phyloP scores from a whole-genome alignment of 2,329 filamentous ascomycete species.

The Aspergillus sp. region DNA sequence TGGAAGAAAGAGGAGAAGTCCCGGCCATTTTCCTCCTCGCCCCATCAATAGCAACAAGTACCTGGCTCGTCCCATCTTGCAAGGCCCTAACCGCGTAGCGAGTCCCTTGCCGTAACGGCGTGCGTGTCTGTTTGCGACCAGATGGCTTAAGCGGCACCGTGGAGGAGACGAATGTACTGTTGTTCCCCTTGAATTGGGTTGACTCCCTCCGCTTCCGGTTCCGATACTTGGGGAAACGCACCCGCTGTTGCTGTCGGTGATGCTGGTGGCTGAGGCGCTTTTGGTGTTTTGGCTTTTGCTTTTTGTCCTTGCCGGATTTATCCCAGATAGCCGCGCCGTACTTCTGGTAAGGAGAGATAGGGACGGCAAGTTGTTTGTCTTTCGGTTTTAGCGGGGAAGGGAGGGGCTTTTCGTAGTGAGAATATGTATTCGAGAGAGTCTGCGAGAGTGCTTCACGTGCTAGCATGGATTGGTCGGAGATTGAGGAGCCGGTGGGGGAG shows the following conservation, averaged over 20 bases:
- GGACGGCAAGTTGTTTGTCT: conserved; percentile 32
- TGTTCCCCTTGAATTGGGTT: neutral
- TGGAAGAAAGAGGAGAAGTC: neutral
- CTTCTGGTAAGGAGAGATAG: conserved; percentile 37
- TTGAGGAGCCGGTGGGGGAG: conserved; percentile 14
- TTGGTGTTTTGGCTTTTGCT: too few species aligned
- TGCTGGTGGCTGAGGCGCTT: conserved; percentile 23
- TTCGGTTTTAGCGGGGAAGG: neutral
- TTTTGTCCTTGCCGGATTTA: conserved; percentile 25
- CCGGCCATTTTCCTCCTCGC: conserved; percentile 34
- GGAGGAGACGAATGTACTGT: conserved; percentile 2
- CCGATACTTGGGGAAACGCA: conserved; percentile 22
- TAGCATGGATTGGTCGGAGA: conserved; percentile 7
- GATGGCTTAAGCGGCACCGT: conserved; percentile 19
- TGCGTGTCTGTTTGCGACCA: conserved; percentile 20
- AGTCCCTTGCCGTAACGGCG: conserved; percentile 25
- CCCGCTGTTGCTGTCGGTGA: conserved; percentile 5
- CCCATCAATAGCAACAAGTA: conserved; percentile 30
- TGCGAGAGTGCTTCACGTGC: conserved; percentile 1
- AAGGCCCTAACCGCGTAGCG: conserved; percentile 26
- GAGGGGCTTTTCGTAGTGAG: too few species aligned
- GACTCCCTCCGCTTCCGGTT: neutral
- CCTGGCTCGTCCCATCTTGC: conserved; percentile 26
- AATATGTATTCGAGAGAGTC: neutral
- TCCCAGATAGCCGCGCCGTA: conserved; percentile 38